Conservation (phyloP, 2,329 filamentous ascomycete genomes). For the Ophiocordyceps polyrhachis-furcata region DNA sequence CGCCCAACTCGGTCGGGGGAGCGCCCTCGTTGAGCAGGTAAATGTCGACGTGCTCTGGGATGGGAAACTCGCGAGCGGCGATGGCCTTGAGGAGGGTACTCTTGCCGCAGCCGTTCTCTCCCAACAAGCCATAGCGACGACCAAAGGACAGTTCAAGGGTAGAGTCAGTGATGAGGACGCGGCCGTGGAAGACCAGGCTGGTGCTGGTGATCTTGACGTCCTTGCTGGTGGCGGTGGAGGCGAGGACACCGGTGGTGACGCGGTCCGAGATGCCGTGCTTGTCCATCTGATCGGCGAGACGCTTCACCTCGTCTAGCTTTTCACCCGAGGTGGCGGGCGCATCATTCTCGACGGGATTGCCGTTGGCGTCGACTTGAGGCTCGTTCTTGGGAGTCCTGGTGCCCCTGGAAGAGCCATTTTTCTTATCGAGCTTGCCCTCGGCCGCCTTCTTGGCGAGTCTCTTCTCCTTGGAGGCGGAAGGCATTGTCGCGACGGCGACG, state of each 20-base stretch:
- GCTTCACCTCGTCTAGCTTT: conserved; percentile 67
- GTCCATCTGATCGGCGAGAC: conserved; percentile 83
- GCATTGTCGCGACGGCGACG: conserved; percentile 32
- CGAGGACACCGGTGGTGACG: conserved; percentile 91
- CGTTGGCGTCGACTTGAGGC: conserved; percentile 43
- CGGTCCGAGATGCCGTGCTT: conserved; percentile 91
- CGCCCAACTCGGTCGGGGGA: conserved; percentile 70
- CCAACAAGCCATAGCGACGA: conserved; percentile 82
- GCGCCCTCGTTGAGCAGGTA: conserved; percentile 97
- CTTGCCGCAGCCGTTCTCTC: conserved; percentile 99
- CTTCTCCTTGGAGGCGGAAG: conserved; percentile 54
- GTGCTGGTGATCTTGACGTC: conserved; percentile 94
- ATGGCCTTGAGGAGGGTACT: conserved; percentile 95
- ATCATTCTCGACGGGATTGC: conserved; percentile 35
- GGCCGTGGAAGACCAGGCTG: conserved; percentile 93
- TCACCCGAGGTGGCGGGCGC: conserved; percentile 50
- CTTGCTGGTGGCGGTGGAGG: conserved; percentile 67
- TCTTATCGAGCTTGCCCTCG: conserved; percentile 54
- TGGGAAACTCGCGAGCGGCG: conserved; percentile 79
- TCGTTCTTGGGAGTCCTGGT: conserved; percentile 57
- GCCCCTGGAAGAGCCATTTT: conserved; percentile 41
- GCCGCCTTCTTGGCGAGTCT: conserved; percentile 52
- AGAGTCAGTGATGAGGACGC: conserved; percentile 84
- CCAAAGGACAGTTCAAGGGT: conserved; percentile 86
- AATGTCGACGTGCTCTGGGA: conserved; percentile 93